Base-by-base conservation (phyloP, 108 stramenopile genomes). In the Craspedostauros australis region DNA sequence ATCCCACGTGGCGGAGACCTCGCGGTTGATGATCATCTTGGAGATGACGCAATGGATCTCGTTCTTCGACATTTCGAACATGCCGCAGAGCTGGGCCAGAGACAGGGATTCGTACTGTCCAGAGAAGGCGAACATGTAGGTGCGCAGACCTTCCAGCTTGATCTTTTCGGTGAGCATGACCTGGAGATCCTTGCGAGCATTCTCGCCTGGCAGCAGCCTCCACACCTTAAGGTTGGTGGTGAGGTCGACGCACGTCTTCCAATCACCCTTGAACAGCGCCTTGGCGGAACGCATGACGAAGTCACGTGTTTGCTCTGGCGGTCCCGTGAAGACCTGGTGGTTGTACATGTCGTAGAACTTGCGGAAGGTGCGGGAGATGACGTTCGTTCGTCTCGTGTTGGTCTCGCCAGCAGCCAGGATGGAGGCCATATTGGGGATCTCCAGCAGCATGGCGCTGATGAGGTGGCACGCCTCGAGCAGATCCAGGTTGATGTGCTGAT, bases 21-120 rank as follows among this genome's bases (percentile, higher is more conserved):
- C 96, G 28, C 87, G 74, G 57, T 93, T 91, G 81, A 99, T 95
- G 73, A 99, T 98, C 95, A 99, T 96, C 59, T 95, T 96, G 42
- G 93, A 95, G 19, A 99, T 86, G 43, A 96, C 78, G 26, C 76
- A 70, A 70, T 97, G 96, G 4, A 93, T 92, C 47, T 82, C 86
- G 51, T 66, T 78, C 73, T 82, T 82, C 42, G 72, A 74, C 82
- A 98, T 77, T 26, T 95, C 95, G 70, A 99, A 99, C 93, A 95
- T 96, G 49, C 74, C 86, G 68, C 92, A 95, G 11, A 99, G 70
- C 50, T 84, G 88, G 23, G 58, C 64, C 24, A 93, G 77, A 20
- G 85, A 88, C 34, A 99, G 62, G 29, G 92, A 86, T 47, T 97
- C 96, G 60, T 99, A 98, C 53, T 92, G 77, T 15, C 78, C 66